Base-by-base conservation (phyloP, 306 rosid genomes). In the Macrotyloma uniflorum region DNA sequence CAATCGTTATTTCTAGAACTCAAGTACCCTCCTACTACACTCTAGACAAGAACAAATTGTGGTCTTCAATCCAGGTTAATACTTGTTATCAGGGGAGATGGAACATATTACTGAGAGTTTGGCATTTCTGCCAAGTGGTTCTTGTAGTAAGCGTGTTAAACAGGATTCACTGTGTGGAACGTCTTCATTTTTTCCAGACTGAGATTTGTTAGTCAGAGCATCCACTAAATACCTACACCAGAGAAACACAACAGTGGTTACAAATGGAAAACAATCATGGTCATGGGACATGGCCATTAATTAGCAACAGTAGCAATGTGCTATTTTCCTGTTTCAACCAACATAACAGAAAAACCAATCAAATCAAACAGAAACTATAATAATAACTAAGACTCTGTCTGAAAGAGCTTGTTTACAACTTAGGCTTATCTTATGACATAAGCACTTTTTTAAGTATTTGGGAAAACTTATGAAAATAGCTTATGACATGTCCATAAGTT, bases 21-120 rank as follows among this genome's bases (percentile, higher is more conserved):
- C 16, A 38, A 65, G 69, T n/a, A 54, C 19, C 22, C 22, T 58
- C 40, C 32, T 70, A 42, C 53, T 47, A 40, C 47, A 26, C 59
- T 68, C 67, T 54, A 50, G 2, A 82, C 19, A 26, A 13, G 35
- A 67, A 65, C 51, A 77, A 54, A 58, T 7, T 53, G 69, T 46
- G 62, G 24, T 40, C 36, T 35, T 38, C 68, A 67, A 32, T 36
- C 55, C 28, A 67, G 78, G 71, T 45, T 62, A 70, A 66, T 94
- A 94, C 99, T 53, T 90, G 85, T 80, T 85, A 80, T 93, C 89
- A 6, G 88, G 84, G 53, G 88, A 84, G 90, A 93, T 72, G 66
- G 91, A 90, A 74, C 97, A 96, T 49, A 93, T 88, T 28, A 91
- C 90, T 61, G 97, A 88, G 74, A 93, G 85, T 80, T 88, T 93